phyloP scores from a whole-genome alignment of 805 yeast species.

The Wickerhamiella cacticola region DNA sequence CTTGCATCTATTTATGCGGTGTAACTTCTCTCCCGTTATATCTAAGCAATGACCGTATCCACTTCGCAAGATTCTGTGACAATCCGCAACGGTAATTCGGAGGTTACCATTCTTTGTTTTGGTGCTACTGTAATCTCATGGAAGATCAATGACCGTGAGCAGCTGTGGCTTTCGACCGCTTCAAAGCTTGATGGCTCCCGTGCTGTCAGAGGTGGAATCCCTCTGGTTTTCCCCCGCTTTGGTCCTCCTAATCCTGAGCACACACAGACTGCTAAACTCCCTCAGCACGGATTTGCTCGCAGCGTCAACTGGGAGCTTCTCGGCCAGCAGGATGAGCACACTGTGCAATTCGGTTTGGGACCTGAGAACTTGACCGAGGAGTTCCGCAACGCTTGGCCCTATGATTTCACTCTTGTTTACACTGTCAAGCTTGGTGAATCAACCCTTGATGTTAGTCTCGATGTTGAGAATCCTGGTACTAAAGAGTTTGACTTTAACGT shows the following conservation, averaged over 20 bases:
- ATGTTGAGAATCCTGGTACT: slow-evolving; percentile 58
- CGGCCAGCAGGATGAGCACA: slow-evolving; percentile 60
- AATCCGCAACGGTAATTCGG: slow-evolving; percentile 17
- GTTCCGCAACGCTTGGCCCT: slow-evolving; percentile 45
- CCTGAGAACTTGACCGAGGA: slow-evolving; percentile 70
- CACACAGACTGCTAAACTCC: slow-evolving; percentile 43
- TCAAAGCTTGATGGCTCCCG: slow-evolving; percentile 84
- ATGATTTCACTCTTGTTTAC: slow-evolving; percentile 67
- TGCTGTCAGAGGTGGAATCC: slow-evolving; percentile 96
- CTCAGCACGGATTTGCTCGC: slow-evolving; percentile 96
- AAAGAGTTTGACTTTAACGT: slow-evolving; percentile 74
- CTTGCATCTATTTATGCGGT: background rate
- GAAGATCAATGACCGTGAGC: slow-evolving; percentile 60
- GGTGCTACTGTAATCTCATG: slow-evolving; percentile 89
- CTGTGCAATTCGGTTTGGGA: slow-evolving; percentile 81
- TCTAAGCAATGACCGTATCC: slow-evolving; percentile 4
- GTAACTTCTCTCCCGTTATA: background rate
- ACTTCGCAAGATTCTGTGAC: slow-evolving; percentile 14
- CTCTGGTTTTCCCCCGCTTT: slow-evolving; percentile 79
- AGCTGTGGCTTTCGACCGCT: slow-evolving; percentile 51
- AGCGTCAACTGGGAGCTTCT: slow-evolving; percentile 85
- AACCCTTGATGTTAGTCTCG: slow-evolving; percentile 43
- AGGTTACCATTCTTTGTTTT: slow-evolving; percentile 57
- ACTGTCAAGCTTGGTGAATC: slow-evolving; percentile 52
- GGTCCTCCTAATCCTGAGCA: slow-evolving; percentile 42